Evolutionary conservation across 1,139 yeast genomes (phyloP).

Genomic region (Debaryomyces nepalensis): DNA sequence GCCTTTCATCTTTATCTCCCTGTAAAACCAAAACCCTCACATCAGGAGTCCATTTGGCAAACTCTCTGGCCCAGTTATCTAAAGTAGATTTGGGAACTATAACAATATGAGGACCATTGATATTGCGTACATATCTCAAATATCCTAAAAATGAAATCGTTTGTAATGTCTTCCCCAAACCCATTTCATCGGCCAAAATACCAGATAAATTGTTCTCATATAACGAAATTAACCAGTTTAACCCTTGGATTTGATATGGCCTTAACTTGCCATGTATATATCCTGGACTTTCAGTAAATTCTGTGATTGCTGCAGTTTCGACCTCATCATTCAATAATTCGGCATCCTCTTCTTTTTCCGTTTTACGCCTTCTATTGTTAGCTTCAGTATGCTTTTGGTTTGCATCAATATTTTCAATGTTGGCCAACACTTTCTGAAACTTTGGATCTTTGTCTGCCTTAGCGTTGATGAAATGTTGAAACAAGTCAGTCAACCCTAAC

Average conservation of each 20-base stretch:
- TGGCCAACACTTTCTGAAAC: conserved; percentile 52
- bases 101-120: conserved; percentile 74
- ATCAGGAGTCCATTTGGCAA: conserved; percentile 79
- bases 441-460: conserved; percentile 68
- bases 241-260: conserved; percentile 90
- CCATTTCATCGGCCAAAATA: conserved; percentile 98
- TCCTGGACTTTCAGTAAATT: conserved; percentile 67
- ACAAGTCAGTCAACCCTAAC: conserved; percentile 67
- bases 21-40: conserved; percentile 68
- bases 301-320: conserved; percentile 47
- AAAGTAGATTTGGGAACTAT: conserved; percentile 80
- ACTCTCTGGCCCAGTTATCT: conserved; percentile 81
- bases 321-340: conserved; percentile 63
- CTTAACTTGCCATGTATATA: conserved; percentile 67
- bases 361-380: conserved; percentile 53
- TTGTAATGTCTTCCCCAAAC: conserved; percentile 93
- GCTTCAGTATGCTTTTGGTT: conserved; percentile 18
- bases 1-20: conserved; percentile 73
- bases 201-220: conserved; percentile 88
- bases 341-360: conserved; percentile 74
- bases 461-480: conserved; percentile 68
- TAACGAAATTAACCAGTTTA: conserved; percentile 86
- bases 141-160: conserved; percentile 85
- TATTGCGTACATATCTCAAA: conserved; percentile 59
- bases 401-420: conserved; percentile 40